Evolutionary conservation across 371 early-diverging fungal species (phyloP).

Genomic region (Syncephalis plumigaleata): DNA sequence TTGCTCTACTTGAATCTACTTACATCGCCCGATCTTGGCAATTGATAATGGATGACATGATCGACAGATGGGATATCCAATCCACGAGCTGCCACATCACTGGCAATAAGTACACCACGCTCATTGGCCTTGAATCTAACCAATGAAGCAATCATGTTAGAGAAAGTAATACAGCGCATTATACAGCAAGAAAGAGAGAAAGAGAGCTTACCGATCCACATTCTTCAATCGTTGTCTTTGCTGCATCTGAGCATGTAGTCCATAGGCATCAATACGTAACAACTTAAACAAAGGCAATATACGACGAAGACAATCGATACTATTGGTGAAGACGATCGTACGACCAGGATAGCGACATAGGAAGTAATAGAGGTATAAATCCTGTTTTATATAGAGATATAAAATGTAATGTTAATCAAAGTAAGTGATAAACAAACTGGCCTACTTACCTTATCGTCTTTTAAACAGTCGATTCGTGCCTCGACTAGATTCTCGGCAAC

Average conservation of each 20-base stretch:
- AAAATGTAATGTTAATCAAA: too few relatives aligned
- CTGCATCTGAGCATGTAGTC: conserved; percentile 88
- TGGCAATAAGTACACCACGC: conserved; percentile 61
- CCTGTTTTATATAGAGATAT: conserved; percentile 19
- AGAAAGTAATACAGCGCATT: too few relatives aligned
- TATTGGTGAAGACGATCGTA: conserved; percentile 88
- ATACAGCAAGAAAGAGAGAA: too few relatives aligned
- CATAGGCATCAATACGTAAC: conserved; percentile 43
- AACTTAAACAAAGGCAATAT: conserved; percentile 63
- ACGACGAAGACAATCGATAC: conserved; percentile 78
- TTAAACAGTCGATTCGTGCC: conserved; percentile 65
- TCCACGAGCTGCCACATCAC: conserved; percentile 86
- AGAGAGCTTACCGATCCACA: conserved; percentile 29
- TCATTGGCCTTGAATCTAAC: conserved; percentile 42
- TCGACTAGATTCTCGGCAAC: conserved; percentile 56
- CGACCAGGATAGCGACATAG: conserved; percentile 70
- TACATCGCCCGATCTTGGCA: conserved; percentile 59
- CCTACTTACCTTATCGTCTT: conserved; percentile 42
- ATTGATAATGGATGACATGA: conserved; percentile 75
- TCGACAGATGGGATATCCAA: conserved; percentile 74
- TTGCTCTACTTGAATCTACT: not conserved
- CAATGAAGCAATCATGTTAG: conserved; percentile 2
- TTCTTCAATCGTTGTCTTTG: conserved; percentile 86
- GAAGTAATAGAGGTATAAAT: conserved; percentile 74
- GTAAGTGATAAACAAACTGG: not conserved